Percentiles rank a stretch among this genome's conserved stretches.
Evolutionary conservation across 768 basidiomycete species (phyloP).

Genomic region (Mycena galopus): DNA sequence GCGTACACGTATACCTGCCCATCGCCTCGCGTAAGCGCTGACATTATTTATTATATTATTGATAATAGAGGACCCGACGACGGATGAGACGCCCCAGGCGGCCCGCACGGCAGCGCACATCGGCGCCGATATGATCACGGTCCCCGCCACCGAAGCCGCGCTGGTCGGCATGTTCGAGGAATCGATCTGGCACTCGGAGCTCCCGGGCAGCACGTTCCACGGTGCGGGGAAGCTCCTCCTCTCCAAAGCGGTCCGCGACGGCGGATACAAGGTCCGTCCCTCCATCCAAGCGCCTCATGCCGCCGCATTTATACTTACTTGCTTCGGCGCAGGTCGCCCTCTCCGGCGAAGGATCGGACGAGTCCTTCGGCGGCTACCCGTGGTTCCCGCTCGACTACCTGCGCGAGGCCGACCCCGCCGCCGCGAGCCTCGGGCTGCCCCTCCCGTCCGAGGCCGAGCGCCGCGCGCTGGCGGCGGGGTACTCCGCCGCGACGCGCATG

Average conservation of each 20-base stretch:
- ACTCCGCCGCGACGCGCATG: constrained; percentile 1
- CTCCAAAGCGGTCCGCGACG: constrained; percentile 14
- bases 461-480: not conserved
- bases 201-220: constrained; percentile 13
- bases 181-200: constrained; percentile 18
- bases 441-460: not conserved
- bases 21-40: too few species aligned
- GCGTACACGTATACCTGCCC: not conserved
- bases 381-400: too few species aligned
- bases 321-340: not conserved
- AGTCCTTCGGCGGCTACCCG: not conserved
- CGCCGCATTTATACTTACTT: not conserved
- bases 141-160: constrained; percentile 1
- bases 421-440: not conserved
- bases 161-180: constrained; percentile 13
- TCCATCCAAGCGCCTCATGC: not conserved
- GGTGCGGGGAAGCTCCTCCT: constrained; percentile 14
- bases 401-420: not conserved
- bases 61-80: too few species aligned
- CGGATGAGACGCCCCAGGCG: constrained; percentile 14
- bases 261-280: constrained; percentile 6
- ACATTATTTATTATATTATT: too few species aligned
- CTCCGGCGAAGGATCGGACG: not conserved
- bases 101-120: constrained; percentile 14
- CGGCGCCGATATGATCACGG: constrained; percentile 7